phyloP scores from a whole-genome alignment of 139 green algal species.

The Chlorella sp. region DNA sequence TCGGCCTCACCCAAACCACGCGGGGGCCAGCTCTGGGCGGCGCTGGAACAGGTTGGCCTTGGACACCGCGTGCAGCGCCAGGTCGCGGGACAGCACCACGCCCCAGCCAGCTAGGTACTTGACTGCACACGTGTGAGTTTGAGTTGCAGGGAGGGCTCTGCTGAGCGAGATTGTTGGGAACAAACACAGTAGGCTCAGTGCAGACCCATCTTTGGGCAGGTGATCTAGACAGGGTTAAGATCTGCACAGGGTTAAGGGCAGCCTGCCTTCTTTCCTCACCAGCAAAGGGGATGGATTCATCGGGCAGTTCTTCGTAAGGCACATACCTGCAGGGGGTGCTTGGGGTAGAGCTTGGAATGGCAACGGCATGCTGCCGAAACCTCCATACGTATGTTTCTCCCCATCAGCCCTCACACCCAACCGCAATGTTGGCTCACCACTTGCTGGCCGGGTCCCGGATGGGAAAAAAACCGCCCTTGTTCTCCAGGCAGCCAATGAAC shows the following conservation, averaged over 20 bases:
- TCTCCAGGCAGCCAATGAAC: conserved; percentile 58
- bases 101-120: conserved; percentile 62
- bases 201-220: too few species aligned
- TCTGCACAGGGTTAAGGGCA: too few species aligned
- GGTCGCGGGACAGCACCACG: conserved; percentile 67
- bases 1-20: conserved; percentile 27
- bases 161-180: too few species aligned
- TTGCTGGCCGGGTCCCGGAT: conserved; percentile 53
- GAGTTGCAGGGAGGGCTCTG: too few species aligned
- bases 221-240: too few species aligned
- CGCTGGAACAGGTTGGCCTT: conserved; percentile 34
- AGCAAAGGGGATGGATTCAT: conserved; percentile 43
- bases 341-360: not conserved
- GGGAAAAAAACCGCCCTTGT: conserved; percentile 48
- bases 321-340: conserved; percentile 46
- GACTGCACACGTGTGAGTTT: not conserved
- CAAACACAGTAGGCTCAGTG: too few species aligned
- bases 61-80: conserved; percentile 39
- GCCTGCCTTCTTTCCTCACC: too few species aligned
- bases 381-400: too few species aligned
- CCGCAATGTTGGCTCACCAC: too few species aligned
- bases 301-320: conserved; percentile 49
- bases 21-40: conserved; percentile 24
- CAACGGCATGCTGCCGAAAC: not conserved
- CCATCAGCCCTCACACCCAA: too few species aligned